Evolutionary conservation across 805 yeast genomes (phyloP), one percentile per base, ranked within the genome.

Genomic region (Metschnikowia cubensis): DNA sequence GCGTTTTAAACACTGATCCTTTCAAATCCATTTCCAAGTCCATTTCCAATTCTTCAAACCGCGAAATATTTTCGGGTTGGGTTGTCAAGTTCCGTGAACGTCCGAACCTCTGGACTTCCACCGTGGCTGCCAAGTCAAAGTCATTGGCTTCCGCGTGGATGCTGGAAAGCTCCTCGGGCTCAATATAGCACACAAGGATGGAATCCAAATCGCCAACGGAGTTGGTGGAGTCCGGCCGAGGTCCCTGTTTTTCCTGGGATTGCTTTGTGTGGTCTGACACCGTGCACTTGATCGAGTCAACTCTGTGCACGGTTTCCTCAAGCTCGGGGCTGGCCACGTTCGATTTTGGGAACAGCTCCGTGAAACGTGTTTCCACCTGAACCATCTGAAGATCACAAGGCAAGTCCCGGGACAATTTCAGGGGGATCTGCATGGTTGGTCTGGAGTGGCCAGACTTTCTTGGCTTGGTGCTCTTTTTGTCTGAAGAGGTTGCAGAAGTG

Each of bases 131-230:
- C 22, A 35, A 7, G 7, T 18, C 38, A 35, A 15, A 17, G 21
- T 35, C 38, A 5, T 14, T 17, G 38, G 20, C 4, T 8, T 17
- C 38, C n/a, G 14, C 38, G 13, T 18, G 21, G 6, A 35, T 35
- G 38, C 20, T 18, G n/a, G 38, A 35, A 11, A 5, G 8, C 39
- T 36, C 39, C 14, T 36, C 45, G 11, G 31, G 20, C 31, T 43
- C 46, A 7, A 22, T 11, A 18, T 43, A 43, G 34, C 46, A 43
- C n/a, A 43, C 33, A 15, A 43, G n/a, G 13, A 43, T 35, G 6
- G 39, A 35, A 17, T 43, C 46, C 15, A 43, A 22, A 3, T 43
- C 39, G 7, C 18, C 17, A 3, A 7, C 7, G 8, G 46, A 43
- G 22, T 14, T 35, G 13, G 31, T 18, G 15, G 45, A 34, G 1